Percentiles rank a stretch among this genome's conserved stretches.
phyloP scores from a whole-genome alignment of 1,139 yeast genomes.

The Taiozyma onychis region DNA sequence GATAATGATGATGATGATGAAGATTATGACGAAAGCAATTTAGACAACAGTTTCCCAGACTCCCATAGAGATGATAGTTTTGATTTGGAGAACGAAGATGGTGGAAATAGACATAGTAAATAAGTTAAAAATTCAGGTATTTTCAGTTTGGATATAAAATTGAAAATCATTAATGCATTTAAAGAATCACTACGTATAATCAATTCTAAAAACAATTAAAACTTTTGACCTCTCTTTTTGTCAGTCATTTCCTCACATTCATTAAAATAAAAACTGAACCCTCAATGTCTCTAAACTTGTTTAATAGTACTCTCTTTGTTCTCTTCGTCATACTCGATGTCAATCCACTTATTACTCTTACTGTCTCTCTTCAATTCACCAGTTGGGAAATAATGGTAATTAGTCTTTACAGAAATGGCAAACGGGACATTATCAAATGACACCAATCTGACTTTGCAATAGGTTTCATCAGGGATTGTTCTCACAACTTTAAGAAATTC shows the following conservation, averaged over 20 bases:
- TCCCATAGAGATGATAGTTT: constrained; percentile 12
- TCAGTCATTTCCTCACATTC: neutral
- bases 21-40: neutral
- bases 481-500: constrained; percentile 59
- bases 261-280: neutral
- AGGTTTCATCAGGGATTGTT: constrained; percentile 69
- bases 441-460: constrained; percentile 74
- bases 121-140: neutral
- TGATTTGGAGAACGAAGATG: constrained; percentile 18
- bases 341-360: constrained; percentile 45
- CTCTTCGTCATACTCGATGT: constrained; percentile 25
- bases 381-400: constrained; percentile 89
- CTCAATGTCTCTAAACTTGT: constrained; percentile 4
- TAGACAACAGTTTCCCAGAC: constrained; percentile 2
- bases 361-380: constrained; percentile 51
- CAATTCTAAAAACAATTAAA: neutral
- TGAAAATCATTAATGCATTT: neutral
- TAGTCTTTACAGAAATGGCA: constrained; percentile 81
- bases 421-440: constrained; percentile 82
- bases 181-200: neutral
- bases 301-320: constrained; percentile 14
- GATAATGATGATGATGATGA: neutral
- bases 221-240: neutral
- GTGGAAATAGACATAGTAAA: neutral
- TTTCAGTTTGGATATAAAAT: neutral